Evolutionary conservation across 441 rosid genomes (phyloP).

Genomic region (Mallotus japonicus): DNA sequence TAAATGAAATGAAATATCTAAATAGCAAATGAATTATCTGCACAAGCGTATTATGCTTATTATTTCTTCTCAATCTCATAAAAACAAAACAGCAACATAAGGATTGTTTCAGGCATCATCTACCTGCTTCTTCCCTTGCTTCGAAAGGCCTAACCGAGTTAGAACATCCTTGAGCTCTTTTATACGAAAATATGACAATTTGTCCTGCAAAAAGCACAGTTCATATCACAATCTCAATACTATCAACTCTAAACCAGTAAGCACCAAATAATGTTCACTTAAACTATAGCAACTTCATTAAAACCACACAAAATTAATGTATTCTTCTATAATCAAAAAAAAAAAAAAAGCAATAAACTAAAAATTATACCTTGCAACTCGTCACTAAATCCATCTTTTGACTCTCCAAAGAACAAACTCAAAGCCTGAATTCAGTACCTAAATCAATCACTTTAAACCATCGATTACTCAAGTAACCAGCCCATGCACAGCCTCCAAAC

Average conservation of each 20-base stretch:
- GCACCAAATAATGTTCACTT: too few relatives aligned
- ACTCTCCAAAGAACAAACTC: slow-evolving; percentile 23
- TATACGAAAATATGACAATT: slow-evolving; percentile 78
- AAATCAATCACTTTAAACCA: slow-evolving; percentile 28
- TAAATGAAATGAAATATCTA: too few relatives aligned
- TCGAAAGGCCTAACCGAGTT: slow-evolving; percentile 77
- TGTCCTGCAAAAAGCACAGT: slow-evolving; percentile 48
- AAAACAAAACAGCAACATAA: not conserved
- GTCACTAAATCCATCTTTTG: slow-evolving; percentile 72
- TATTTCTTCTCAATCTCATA: too few relatives aligned
- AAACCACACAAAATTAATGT: not conserved
- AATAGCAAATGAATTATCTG: too few relatives aligned
- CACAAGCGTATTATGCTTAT: too few relatives aligned
- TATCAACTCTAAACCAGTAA: too few relatives aligned
- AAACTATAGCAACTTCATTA: not conserved
- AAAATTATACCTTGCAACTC: slow-evolving; percentile 64
- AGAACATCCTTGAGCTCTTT: slow-evolving; percentile 97
- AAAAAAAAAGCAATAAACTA: too few relatives aligned
- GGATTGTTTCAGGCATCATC: slow-evolving; percentile 11
- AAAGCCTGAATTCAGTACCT: slow-evolving; percentile 23
- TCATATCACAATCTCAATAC: not conserved
- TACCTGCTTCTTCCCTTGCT: slow-evolving; percentile 98
- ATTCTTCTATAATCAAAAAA: too few relatives aligned
- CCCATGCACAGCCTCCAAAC: slow-evolving; percentile 27
- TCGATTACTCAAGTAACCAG: slow-evolving; percentile 27